These are phyloP conservation scores for Rhododendron mucronatum DNA, from an alignment of 148 eudicot genomes.

Conservation along the genomic window DNA sequence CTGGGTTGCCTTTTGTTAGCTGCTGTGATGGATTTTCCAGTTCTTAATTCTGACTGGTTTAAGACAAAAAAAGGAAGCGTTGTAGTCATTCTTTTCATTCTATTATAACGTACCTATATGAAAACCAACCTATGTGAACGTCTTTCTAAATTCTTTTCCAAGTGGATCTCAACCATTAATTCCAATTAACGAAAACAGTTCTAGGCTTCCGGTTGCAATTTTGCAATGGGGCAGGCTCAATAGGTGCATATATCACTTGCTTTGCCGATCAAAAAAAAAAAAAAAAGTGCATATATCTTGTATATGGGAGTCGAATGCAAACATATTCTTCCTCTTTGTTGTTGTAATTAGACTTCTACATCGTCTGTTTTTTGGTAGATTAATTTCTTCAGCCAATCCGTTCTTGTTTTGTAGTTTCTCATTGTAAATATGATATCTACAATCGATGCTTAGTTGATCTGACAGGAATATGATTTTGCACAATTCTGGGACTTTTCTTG, in stretches of 20 bases:
- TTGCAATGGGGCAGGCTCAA: not conserved
- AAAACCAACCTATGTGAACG: not conserved
- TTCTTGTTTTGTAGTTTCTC: not conserved
- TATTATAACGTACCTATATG: not conserved
- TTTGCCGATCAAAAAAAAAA: too few species aligned
- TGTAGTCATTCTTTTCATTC: not conserved
- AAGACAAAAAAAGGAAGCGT: not conserved
- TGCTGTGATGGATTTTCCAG: not conserved
- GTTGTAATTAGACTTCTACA: not conserved
- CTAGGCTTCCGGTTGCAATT: not conserved
- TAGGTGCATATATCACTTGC: not conserved
- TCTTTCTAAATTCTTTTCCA: not conserved
- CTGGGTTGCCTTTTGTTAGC: not conserved
- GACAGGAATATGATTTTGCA: not conserved
- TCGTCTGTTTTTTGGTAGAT: not conserved
- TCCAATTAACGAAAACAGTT: not conserved
- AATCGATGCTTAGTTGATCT: not conserved
- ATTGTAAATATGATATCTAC: not conserved
- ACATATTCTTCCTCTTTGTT: not conserved
- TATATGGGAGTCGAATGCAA: not conserved
- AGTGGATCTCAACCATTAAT: not conserved
- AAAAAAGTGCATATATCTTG: not conserved
- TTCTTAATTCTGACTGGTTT: not conserved
- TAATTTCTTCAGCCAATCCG: not conserved
- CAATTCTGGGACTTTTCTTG: not conserved